Evolutionary conservation across 176 grass and related monocot species (phyloP).

Genomic region (Cenchrus americanus): DNA sequence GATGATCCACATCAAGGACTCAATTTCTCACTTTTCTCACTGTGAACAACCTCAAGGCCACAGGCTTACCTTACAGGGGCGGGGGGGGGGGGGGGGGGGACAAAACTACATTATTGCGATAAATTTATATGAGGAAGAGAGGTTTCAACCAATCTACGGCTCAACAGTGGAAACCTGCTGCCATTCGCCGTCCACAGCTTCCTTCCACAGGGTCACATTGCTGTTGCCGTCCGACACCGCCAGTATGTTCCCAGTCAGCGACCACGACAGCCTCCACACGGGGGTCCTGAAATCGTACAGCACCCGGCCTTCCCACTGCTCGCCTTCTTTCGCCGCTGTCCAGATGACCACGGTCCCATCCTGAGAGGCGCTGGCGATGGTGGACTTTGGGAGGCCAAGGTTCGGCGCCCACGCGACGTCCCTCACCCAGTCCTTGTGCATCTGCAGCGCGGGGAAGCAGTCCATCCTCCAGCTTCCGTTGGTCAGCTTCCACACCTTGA

Average conservation of each 20-base stretch:
- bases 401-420: constrained; percentile 75
- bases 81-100: too few species aligned
- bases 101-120: neutral
- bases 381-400: constrained; percentile 75
- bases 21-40: constrained; percentile 18
- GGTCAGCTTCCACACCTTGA: constrained; percentile 82
- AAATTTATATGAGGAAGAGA: neutral
- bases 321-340: constrained; percentile 70
- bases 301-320: constrained; percentile 70
- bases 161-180: constrained; percentile 77
- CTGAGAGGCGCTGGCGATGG: constrained; percentile 77
- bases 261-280: constrained; percentile 79
- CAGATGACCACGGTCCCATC: constrained; percentile 82
- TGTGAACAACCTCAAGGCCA: neutral
- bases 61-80: neutral
- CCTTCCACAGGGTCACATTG: constrained; percentile 75
- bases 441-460: constrained; percentile 72
- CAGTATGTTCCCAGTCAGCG: constrained; percentile 71
- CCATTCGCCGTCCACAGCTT: constrained; percentile 77
- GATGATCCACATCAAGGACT: neutral
- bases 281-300: constrained; percentile 72
- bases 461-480: constrained; percentile 80
- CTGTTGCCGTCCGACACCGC: constrained; percentile 72
- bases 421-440: constrained; percentile 76
- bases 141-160: constrained; percentile 34